Evolutionary conservation across 2,329 filamentous ascomycete species (phyloP), one percentile per base, ranked within the genome.

Genomic region (Cordyceps cateniannulata): DNA sequence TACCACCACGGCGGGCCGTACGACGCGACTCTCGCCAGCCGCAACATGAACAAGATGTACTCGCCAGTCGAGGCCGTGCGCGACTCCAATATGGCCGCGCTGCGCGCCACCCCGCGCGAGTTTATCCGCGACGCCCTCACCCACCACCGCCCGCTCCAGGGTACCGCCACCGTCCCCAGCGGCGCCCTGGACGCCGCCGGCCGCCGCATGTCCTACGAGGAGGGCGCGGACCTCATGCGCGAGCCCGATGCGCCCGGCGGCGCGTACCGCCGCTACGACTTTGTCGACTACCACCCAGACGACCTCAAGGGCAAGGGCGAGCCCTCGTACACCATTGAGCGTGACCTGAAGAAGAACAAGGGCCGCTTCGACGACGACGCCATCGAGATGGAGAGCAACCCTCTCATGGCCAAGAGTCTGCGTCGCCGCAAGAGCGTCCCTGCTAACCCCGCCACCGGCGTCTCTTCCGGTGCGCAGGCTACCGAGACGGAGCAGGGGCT

Each of bases 1-100:
- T 96, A 96, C 73, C 93, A 97, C 72, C 93, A 98, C 68, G 90
- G 88, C 65, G 93, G 93, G 0, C 93, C 93, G 0, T 98, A 90
- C 67, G 93, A 98, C 71, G 91, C 93, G 10, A 88, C 90, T 2
- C 80, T 91, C 57, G 79, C 88, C 1, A 84, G 89, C 14, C 83
- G 90, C 52, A 97, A 97, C 75, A 79, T 76, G 4, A 79, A 85
- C 67, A 80, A 77, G 66, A 74, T 73, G 65, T 79, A 78, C 62
- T 87, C 90, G 3, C 93, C 93, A 0, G 76, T 97, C 8, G 91
- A 89, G 29, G 93, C 93, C 2, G 83, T 96, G 5, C 78, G 79
- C 60, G 80, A 84, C 3, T 86, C 85, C 47, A 96, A 95, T 73
- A 78, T 81, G 59, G 89, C 91, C 71, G 90, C 92, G 0, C 73